phyloP scores from a whole-genome alignment of 1,284 basidiomycete genomes.

The Cystobasidium sp. region DNA sequence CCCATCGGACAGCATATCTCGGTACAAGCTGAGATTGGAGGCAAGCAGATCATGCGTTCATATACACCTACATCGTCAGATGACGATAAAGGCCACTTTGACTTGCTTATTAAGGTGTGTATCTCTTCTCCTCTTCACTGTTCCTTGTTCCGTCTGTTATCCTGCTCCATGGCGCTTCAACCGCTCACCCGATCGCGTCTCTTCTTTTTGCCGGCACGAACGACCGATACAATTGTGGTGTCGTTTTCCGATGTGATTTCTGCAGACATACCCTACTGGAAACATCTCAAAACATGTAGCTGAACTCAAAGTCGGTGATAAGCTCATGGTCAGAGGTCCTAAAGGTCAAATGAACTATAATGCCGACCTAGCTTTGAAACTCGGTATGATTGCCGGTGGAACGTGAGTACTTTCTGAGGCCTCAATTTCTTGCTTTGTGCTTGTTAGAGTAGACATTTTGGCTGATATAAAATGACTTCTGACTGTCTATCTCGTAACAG shows the following conservation, averaged over 20 bases:
- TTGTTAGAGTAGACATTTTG: background rate
- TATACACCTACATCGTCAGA: conserved; percentile 96
- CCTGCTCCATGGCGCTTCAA: too few species aligned
- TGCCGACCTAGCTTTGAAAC: conserved; percentile 69
- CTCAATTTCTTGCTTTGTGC: background rate
- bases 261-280: conserved; percentile 89
- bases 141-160: too few species aligned
- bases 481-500: background rate
- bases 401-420: conserved; percentile 57
- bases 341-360: conserved; percentile 74
- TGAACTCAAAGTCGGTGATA: conserved; percentile 80
- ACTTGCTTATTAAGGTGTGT: conserved; percentile 90
- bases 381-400: conserved; percentile 94
- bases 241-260: too few species aligned
- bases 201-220: background rate
- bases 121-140: too few species aligned
- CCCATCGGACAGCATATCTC: conserved; percentile 97
- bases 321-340: conserved; percentile 87
- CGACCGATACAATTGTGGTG: background rate
- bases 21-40: conserved; percentile 84
- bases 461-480: background rate
- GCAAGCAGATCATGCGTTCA: conserved; percentile 84
- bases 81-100: conserved; percentile 89
- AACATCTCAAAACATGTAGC: conserved; percentile 89
- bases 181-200: background rate